Evolutionary conservation across 2,329 filamentous ascomycete genomes (phyloP), one percentile per base, ranked within the genome.

Genomic region (Juglanconis sp.): DNA sequence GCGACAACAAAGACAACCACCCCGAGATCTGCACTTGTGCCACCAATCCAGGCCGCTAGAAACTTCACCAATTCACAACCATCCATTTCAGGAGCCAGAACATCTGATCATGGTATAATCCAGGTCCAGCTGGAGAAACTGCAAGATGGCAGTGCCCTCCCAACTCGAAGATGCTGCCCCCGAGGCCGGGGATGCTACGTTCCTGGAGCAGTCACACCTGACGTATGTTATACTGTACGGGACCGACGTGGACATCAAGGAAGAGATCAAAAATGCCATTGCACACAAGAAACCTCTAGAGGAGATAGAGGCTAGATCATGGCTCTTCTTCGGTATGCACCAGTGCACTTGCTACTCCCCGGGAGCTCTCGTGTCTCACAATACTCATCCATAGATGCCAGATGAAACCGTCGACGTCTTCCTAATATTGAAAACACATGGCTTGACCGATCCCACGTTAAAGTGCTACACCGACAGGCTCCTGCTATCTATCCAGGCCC

Each of bases 391-490:
- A 67, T 74, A 81, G 76, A 77, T 69, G 70, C 60, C 76, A 92
- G 90, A 93, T 82, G 90, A 93, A 77, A 85, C 85, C 32, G 81
- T 90, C 59, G 78, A 87, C 64, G 80, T 92, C 17, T 86, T 90
- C 68, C 76, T 92, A 63, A 79, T 91, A 10, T 80, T 93, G 60
- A 83, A 84, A 67, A 87, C 87, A 8, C 86, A 87, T 4, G 79
- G 82, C 68, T 77, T 82, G 59, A 81, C 85, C 58, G 81, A 88
- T 62, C 71, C 77, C 36, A 76, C 77, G 0, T 74, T 92, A 24
- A 79, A 82, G 59, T 79, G 82, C 40, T 85, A 86, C 58, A 76
- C 92, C 40, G 77, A 79, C 53, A 80, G 87, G 59, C 75, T 92
- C n/a, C 78, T 82, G 31, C 80, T 92, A 61, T 84, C 81, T 49